Base-by-base conservation (phyloP, 495 filamentous ascomycete species). In the Penicillium steckii region DNA sequence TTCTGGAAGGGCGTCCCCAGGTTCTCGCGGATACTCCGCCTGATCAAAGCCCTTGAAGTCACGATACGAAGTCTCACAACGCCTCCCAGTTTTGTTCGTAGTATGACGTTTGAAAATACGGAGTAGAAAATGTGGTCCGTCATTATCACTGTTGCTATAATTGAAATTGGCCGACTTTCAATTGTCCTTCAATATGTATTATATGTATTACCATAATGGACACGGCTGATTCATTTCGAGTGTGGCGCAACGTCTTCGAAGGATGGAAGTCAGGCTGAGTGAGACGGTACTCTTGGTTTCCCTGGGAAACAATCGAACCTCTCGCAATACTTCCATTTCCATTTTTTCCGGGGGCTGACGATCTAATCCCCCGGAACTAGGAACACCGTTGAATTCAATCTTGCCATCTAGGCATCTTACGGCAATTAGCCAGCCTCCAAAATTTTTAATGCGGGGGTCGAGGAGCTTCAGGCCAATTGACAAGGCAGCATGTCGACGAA, bases 301-400 rank as follows among this genome's bases (percentile, higher is more conserved):
- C 55, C 6, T 41, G 40, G 41, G 29, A 6, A n/a, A 45, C 13
- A 6, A 35, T 19, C 13, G 10, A 7, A 41, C 18, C 44, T 44
- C 46, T 24, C 19, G 6, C 12, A 3, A 48, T 21, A 19, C 37
- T 35, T 43, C 37, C 21, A 18, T 0, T 27, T 44, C 33, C 46
- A 21, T 32, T n/a, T 35, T 33, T 46, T 46, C 42, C 32, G 22
- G n/a, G 8, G 19, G 18, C 13, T 53, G 51, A n/a, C 18, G 42
- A 44, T 30, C 13, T 33, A n/a, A n/a, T n/a, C 24, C 24, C 4
- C 22, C 24, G 9, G 44, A 32, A 43, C 26, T 17, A 19, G 19
- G 48, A 7, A 18, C 40, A 35, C 40, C 40, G 38, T 51, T 44
- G 38, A 35, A 51, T 27, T 27, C 33, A 33, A 33, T 35, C 26